Evolutionary conservation across 2,329 filamentous ascomycete genomes (phyloP).

Genomic region (Alternaria rosae): DNA sequence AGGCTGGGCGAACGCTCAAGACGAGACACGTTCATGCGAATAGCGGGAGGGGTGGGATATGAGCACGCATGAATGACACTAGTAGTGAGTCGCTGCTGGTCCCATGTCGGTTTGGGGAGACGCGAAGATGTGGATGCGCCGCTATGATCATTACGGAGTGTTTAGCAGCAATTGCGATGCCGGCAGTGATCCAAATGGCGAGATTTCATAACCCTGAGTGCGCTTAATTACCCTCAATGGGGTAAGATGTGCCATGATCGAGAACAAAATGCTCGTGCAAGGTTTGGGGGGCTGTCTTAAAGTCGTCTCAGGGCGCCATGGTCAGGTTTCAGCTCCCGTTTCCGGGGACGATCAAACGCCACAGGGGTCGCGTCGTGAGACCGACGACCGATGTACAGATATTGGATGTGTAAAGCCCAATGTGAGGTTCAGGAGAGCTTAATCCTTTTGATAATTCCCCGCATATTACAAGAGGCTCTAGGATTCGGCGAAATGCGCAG

Average conservation of each 20-base stretch:
- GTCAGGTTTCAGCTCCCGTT: constrained; percentile 45
- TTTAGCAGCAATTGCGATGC: constrained; percentile 32
- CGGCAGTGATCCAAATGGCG: constrained; percentile 26
- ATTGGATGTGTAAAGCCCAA: constrained; percentile 17
- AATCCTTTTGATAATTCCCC: constrained; percentile 19
- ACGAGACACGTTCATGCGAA: constrained; percentile 45
- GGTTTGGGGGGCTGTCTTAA: constrained; percentile 41
- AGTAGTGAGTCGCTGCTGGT: constrained; percentile 43
- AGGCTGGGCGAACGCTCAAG: constrained; percentile 46
- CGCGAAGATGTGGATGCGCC: constrained; percentile 27
- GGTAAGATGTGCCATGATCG: constrained; percentile 22
- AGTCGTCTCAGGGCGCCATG: constrained; percentile 44
- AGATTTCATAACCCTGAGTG: constrained; percentile 14
- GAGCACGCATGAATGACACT: constrained; percentile 50
- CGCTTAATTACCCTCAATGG: constrained; percentile 28
- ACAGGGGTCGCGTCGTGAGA: constrained; percentile 36
- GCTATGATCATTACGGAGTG: constrained; percentile 28
- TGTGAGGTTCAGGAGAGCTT: constrained; percentile 4
- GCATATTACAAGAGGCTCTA: constrained; percentile 19
- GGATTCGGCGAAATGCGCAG: constrained; percentile 4
- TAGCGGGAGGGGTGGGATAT: constrained; percentile 43
- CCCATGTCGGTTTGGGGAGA: constrained; percentile 49
- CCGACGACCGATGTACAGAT: constrained; percentile 19
- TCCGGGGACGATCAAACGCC: constrained; percentile 37
- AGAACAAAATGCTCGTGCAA: constrained; percentile 31